Conservation (phyloP, 305 asterid species). For the Solanum hybrid region DNA sequence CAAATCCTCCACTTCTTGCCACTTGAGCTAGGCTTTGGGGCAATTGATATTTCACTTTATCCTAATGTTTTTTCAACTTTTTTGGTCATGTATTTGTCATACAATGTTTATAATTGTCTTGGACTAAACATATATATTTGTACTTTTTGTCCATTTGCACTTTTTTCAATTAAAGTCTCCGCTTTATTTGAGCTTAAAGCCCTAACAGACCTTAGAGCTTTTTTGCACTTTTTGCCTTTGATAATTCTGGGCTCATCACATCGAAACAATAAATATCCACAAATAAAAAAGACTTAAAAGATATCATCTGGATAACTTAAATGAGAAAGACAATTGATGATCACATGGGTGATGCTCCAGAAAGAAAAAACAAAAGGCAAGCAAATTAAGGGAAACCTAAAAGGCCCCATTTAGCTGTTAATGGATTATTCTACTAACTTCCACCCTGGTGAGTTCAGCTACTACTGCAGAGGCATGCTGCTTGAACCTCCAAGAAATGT, state of each 20-base stretch:
- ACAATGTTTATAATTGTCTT: too few species aligned
- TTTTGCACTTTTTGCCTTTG: too few species aligned
- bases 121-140: too few species aligned
- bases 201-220: too few species aligned
- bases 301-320: neutral
- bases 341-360: neutral
- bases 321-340: neutral
- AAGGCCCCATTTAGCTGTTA: neutral
- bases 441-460: neutral
- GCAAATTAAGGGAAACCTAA: neutral
- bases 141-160: too few species aligned
- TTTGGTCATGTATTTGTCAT: too few species aligned
- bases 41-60: too few species aligned
- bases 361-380: neutral
- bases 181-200: too few species aligned
- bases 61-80: too few species aligned
- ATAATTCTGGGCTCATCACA: neutral
- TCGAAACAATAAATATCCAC: neutral
- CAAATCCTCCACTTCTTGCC: too few species aligned
- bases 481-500: neutral
- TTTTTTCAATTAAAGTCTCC: too few species aligned
- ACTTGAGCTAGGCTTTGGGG: too few species aligned
- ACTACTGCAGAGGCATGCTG: neutral
- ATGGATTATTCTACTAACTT: neutral
- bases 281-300: neutral